Evolutionary conservation across 164 flowering plant genomes (phyloP), one percentile per base, ranked within the genome.

Genomic region (Protea cynaroides): DNA sequence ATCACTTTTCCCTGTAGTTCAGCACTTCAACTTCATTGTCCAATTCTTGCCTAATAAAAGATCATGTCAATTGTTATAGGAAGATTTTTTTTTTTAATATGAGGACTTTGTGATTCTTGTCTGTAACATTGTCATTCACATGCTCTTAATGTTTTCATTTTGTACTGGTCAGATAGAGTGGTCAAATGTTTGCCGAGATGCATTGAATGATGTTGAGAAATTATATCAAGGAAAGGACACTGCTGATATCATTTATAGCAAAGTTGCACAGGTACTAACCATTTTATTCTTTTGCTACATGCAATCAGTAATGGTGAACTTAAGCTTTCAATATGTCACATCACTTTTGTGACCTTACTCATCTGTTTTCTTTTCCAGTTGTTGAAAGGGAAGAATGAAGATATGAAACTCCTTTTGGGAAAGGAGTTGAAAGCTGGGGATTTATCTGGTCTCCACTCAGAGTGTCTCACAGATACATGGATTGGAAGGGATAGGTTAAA

Each of bases 391-490:
- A 84, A 82, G 68, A 82, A 73, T 72, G 86, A 79, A 65, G 95
- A 91, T 75, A 40, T 84, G 83, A 89, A 83, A 78, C 79, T 80
- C 64, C 71, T 80, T 47, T 66, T 84, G 64, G 76, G 80, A 55
- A 87, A 82, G 75, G 89, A 76, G 64, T 68, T 91, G 59, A 89
- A 83, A 75, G 78, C 87, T 71, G 96, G 90, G 63, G 86, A 83
- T 63, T 76, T 89, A 12, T 75, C 77, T 73, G 84, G 88, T 62
- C 77, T 84, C 63, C 90, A 88, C 69, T 79, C 82, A 34, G 99
- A 94, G 69, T 91, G 96, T 78, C 86, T 91, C 51, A 91, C 99
- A 29, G 99, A 94, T 76, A 80, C 92, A 67, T 94, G 93, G 96
- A 86, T 94, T 44, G 99, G 96, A 69, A 84, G 71, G 57, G 79